Conservation (phyloP, 495 filamentous ascomycete species). For the Talaromyces wortmannii region DNA sequence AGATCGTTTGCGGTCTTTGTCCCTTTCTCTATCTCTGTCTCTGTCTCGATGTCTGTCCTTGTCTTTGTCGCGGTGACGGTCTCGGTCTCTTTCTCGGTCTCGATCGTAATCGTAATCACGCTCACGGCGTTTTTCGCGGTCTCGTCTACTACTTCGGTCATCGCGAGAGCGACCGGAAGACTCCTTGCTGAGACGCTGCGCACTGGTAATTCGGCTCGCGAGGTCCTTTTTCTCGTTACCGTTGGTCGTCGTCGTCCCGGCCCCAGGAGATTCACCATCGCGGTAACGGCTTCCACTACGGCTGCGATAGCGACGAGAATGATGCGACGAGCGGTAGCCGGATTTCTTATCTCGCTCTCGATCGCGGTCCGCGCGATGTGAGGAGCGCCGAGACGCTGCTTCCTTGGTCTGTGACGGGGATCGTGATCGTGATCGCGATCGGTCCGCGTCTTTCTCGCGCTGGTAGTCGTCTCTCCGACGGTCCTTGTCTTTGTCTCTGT, state of each 20-base stretch:
- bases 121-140: constrained; percentile 15
- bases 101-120: constrained; percentile 32
- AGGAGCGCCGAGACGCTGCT: constrained; percentile 37
- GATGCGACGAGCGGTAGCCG: constrained; percentile 9
- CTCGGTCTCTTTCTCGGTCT: constrained; percentile 31
- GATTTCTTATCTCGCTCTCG: constrained; percentile 21
- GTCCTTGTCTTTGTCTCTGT: background rate
- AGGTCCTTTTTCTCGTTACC: constrained; percentile 14
- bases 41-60: constrained; percentile 38
- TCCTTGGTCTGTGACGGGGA: constrained; percentile 24
- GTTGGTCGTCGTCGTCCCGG: constrained; percentile 9
- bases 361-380: constrained; percentile 44
- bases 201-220: constrained; percentile 17
- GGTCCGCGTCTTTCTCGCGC: constrained; percentile 5
- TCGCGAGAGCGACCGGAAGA: constrained; percentile 23
- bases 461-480: background rate
- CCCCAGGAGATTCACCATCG: constrained; percentile 9
- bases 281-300: constrained; percentile 17
- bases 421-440: constrained; percentile 21
- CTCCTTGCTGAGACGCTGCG: constrained; percentile 28
- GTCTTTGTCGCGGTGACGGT: constrained; percentile 39
- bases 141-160: constrained; percentile 21
- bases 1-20: constrained; percentile 47
- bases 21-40: constrained; percentile 29
- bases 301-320: constrained; percentile 11